Conservation (phyloP, 768 basidiomycete genomes). For the Leccinum uliginosum region DNA sequence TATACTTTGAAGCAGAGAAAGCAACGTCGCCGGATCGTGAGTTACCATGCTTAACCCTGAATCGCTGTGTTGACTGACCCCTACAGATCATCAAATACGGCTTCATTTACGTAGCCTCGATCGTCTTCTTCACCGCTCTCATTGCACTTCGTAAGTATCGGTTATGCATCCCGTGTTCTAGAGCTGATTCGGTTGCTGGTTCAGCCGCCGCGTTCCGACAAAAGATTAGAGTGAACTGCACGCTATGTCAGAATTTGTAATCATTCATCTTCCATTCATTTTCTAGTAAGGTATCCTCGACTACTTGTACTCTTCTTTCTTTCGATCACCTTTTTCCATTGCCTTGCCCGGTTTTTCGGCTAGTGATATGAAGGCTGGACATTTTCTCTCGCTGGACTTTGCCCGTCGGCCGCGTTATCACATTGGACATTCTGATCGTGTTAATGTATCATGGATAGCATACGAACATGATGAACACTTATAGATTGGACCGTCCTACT, state of each 20-base stretch:
- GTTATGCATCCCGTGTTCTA: background rate
- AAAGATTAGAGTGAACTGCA: constrained; percentile 56
- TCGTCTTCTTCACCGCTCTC: constrained; percentile 69
- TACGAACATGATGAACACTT: constrained; percentile 17
- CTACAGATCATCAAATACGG: constrained; percentile 81
- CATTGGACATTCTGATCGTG: constrained; percentile 15
- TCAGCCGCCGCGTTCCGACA: constrained; percentile 61
- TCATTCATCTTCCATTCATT: constrained; percentile 31
- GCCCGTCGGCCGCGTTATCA: background rate
- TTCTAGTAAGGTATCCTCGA: constrained; percentile 16
- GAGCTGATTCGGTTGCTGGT: background rate
- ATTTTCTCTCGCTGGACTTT: background rate
- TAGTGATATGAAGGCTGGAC: constrained; percentile 10
- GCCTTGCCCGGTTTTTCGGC: background rate
- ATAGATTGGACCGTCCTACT: background rate
- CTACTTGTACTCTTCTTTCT: constrained; percentile 24
- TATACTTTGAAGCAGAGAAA: constrained; percentile 87
- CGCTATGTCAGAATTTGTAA: constrained; percentile 65
- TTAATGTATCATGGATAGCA: constrained; percentile 21
- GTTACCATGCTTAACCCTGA: constrained; percentile 22
- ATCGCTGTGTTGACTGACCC: constrained; percentile 8
- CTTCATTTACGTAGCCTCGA: constrained; percentile 63
- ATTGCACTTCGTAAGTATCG: constrained; percentile 68
- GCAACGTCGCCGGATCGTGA: constrained; percentile 86
- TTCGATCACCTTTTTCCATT: background rate